Conservation (phyloP, 1,139 yeast genomes). For the Torulaspora globosa region DNA sequence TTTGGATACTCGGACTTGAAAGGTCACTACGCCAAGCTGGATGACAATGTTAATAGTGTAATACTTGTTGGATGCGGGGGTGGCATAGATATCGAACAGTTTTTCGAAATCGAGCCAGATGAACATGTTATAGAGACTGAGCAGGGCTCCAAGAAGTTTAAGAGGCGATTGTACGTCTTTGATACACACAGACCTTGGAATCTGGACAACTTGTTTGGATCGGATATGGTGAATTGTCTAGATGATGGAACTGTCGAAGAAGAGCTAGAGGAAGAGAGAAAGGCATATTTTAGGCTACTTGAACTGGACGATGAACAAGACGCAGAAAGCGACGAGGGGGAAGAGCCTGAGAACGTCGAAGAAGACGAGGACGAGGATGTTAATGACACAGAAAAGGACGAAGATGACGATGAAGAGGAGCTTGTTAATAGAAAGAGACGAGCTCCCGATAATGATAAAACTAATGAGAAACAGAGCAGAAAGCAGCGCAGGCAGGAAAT, state of each 20-base stretch:
- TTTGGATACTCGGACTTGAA: slow-evolving; percentile 84
- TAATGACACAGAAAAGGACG: slow-evolving; percentile 35
- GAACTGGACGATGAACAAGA: slow-evolving; percentile 44
- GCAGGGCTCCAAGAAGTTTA: slow-evolving; percentile 28
- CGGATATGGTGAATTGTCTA: slow-evolving; percentile 72
- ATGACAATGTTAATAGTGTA: slow-evolving; percentile 72
- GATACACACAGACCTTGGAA: slow-evolving; percentile 98
- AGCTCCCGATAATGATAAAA: slow-evolving; percentile 19
- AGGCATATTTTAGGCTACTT: slow-evolving; percentile 52
- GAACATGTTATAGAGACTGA: slow-evolving; percentile 38
- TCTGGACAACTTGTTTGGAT: slow-evolving; percentile 84
- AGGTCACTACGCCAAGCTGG: slow-evolving; percentile 58
- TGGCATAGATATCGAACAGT: slow-evolving; percentile 76
- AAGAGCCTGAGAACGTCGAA: slow-evolving; percentile 22
- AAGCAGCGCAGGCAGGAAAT: slow-evolving; percentile 39
- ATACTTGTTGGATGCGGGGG: slow-evolving; percentile 94
- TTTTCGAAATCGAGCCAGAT: slow-evolving; percentile 61
- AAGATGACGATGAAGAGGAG: slow-evolving; percentile 34
- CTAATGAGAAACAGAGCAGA: slow-evolving; percentile 38
- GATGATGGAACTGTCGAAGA: slow-evolving; percentile 79
- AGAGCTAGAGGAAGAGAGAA: slow-evolving; percentile 48
- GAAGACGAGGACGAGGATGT: slow-evolving; percentile 32
- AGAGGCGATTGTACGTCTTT: slow-evolving; percentile 64
- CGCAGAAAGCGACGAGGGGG: slow-evolving; percentile 34
- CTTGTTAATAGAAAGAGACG: slow-evolving; percentile 31